Base-by-base conservation (phyloP, 1,139 yeast species). In the Lodderomyces margitis region DNA sequence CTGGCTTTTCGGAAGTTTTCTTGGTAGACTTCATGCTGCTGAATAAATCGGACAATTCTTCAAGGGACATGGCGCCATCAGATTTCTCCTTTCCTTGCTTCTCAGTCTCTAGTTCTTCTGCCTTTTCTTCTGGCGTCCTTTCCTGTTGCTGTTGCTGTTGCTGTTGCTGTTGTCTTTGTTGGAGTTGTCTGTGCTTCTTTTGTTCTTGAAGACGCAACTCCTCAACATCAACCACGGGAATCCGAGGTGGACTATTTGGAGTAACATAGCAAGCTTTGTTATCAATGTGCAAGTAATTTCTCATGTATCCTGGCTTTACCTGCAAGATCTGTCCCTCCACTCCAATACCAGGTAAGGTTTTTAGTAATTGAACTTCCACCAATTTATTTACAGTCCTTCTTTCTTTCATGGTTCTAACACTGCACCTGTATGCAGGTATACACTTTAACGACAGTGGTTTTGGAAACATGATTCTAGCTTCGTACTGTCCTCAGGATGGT, bases 291-390 rank as follows among this genome's bases (percentile, higher is more conserved):
- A 89, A 73, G 53, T 68, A 78, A 64, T 86, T 87, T 59, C 92
- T 78, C 96, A 89, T 89, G 46, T 78, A 72, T 14, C 92, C 87
- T 25, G 95, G 87, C 46, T 80, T 75, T n/a, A 88, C 96, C 32
- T 75, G 67, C 20, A 86, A 74, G 36, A 89, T 72, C 64, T 89
- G 85, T 21, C 96, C 96, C 38, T 60, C 59, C 33, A 64, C 68
- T n/a, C 87, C 88, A 44, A 80, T 61, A 9, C 73, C 74, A 30
- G 80, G 77, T 56, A 81, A 74, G 55, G 86, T 87, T 54, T 72
- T 74, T 47, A 87, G 69, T 25, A 88, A 69, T 64, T 89, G 97
- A 7, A 89, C 89, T 25, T 73, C 65, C 25, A 83, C 43, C 8
- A 36, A 36, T 21, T 39, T 36, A 30, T 38, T 38, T 3, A 37